These are phyloP conservation scores for Aspergillus phoenicis DNA, from an alignment of 2,329 filamentous ascomycete genomes.

Conservation along the genomic window DNA sequence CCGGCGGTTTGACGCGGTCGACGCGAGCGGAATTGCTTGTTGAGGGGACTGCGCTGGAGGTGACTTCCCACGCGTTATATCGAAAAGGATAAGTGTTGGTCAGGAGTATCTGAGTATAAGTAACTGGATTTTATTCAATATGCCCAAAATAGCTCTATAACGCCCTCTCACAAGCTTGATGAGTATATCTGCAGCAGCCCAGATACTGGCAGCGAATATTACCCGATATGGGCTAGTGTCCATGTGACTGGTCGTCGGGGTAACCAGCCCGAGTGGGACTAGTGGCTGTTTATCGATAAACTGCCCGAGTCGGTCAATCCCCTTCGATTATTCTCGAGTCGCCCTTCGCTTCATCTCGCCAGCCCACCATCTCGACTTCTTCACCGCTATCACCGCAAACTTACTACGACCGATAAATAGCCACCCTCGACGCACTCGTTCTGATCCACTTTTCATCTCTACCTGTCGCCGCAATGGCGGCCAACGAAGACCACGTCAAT, in stretches of 20 bases:
- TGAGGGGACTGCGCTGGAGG: neutral
- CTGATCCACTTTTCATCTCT: constrained; percentile 29
- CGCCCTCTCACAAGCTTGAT: neutral
- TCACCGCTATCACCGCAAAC: neutral
- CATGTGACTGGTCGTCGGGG: constrained; percentile 37
- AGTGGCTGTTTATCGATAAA: constrained; percentile 43
- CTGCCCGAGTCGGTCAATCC: neutral
- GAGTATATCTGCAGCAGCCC: neutral
- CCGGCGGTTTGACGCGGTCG: constrained; percentile 1
- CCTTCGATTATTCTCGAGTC: neutral
- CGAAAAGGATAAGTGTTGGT: neutral
- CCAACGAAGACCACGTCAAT: constrained; percentile 49
- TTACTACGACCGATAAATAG: neutral
- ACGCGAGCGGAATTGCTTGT: constrained; percentile 2
- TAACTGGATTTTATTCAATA: no score
- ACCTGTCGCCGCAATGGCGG: constrained; percentile 54
- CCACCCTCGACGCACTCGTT: neutral
- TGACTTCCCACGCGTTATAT: neutral
- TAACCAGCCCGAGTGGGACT: constrained; percentile 27
- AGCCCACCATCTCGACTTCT: constrained; percentile 8
- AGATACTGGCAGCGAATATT: constrained; percentile 16
- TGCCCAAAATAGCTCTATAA: no score
- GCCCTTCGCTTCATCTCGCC: neutral
- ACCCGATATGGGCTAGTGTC: constrained; percentile 6
- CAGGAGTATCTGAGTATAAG: neutral